Conservation (phyloP, 139 green algal genomes). For the Closterium sp. region DNA sequence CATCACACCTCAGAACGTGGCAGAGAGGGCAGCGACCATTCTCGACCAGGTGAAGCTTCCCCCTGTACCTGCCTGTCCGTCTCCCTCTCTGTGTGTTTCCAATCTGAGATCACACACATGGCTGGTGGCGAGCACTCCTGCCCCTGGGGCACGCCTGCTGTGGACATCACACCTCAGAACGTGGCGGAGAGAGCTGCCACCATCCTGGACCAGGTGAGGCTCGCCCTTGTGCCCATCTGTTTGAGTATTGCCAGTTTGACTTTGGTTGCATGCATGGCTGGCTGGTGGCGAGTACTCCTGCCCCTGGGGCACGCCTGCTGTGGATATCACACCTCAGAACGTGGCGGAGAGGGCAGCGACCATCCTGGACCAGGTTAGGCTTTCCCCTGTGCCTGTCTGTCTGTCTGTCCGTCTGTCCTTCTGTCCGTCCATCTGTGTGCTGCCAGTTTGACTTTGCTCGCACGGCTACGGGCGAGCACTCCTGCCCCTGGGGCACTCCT, state of each 20-base stretch:
- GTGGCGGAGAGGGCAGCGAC: too few species aligned
- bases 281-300: too few species aligned
- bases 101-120: constrained; percentile 38
- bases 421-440: too few species aligned
- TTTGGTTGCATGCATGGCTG: too few species aligned
- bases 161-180: constrained; percentile 18
- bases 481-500: constrained; percentile 21
- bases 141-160: neutral
- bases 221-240: neutral
- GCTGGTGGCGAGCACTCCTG: neutral
- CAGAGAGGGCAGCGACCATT: constrained; percentile 15
- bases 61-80: neutral
- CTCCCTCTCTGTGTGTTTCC: constrained; percentile 4
- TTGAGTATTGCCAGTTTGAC: too few species aligned
- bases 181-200: constrained; percentile 5
- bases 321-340: too few species aligned
- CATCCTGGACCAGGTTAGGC: too few species aligned
- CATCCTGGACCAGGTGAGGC: constrained; percentile 34
- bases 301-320: too few species aligned
- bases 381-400: too few species aligned
- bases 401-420: too few species aligned
- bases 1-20: constrained; percentile 33
- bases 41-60: constrained; percentile 23
- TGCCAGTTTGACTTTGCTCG: constrained; percentile 51
- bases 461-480: neutral